Evolutionary conservation across 345 rosid genomes (phyloP).

Genomic region (Raphanus sativus): DNA sequence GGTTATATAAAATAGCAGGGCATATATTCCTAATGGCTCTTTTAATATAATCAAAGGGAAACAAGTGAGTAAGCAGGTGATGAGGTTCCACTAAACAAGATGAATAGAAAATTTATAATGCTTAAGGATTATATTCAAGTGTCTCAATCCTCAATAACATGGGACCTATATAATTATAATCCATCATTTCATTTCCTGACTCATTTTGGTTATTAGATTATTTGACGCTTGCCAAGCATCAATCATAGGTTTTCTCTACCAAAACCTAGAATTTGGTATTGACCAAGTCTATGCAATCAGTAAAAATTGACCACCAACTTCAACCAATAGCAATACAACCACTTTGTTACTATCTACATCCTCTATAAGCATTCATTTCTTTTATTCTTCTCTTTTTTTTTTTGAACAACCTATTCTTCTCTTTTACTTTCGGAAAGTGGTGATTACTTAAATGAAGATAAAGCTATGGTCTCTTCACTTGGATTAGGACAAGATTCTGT

Average conservation of each 20-base stretch:
- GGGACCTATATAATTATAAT: constrained; percentile 38
- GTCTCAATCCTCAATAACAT: constrained; percentile 35
- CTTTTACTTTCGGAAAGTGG: constrained; percentile 30
- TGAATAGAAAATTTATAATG: constrained; percentile 36
- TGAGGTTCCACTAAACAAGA: constrained; percentile 37
- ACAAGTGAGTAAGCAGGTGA: constrained; percentile 34
- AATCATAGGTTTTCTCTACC: constrained; percentile 18
- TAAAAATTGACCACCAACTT: constrained; percentile 9
- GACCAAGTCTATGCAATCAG: constrained; percentile 23
- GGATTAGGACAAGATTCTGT: constrained; percentile 36
- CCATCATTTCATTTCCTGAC: constrained; percentile 33
- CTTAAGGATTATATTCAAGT: constrained; percentile 38
- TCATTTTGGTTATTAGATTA: constrained; percentile 25
- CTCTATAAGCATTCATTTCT: constrained; percentile 3
- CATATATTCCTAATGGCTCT: constrained; percentile 37
- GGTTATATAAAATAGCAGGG: constrained; percentile 16
- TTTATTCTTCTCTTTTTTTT: constrained; percentile 27
- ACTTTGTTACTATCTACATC: constrained; percentile 12
- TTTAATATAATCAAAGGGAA: constrained; percentile 7
- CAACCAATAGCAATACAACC: not conserved
- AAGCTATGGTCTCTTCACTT: constrained; percentile 15
- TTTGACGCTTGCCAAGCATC: constrained; percentile 24
- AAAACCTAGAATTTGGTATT: not conserved
- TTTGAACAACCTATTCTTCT: no score
- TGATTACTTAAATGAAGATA: constrained; percentile 29